A percentile compares a stretch with the other conserved stretches of the same genome.
Evolutionary conservation across 495 filamentous ascomycete genomes (phyloP).

Genomic region (Aspergillus carlsbadensis): DNA sequence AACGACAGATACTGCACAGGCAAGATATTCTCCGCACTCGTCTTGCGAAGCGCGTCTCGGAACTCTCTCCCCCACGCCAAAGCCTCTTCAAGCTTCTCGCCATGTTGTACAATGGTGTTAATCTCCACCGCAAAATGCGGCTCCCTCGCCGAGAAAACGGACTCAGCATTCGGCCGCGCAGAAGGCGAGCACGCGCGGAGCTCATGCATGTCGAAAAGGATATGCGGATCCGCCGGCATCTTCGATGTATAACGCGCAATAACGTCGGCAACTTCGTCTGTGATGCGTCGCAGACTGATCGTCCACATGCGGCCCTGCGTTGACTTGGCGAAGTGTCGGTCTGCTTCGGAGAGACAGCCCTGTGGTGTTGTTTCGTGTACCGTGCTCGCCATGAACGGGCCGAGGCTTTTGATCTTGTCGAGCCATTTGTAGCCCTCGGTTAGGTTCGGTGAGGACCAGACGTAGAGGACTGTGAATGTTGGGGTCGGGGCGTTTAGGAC

Average conservation of each 20-base stretch:
- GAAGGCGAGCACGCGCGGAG: slow-evolving; percentile 22
- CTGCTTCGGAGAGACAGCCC: slow-evolving; percentile 16
- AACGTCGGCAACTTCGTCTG: slow-evolving; percentile 18
- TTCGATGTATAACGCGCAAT: slow-evolving; percentile 20
- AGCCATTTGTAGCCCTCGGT: slow-evolving; percentile 28
- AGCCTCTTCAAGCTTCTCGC: slow-evolving; percentile 1
- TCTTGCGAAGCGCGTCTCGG: slow-evolving; percentile 16
- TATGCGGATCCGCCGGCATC: slow-evolving; percentile 26
- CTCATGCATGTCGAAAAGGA: slow-evolving; percentile 33
- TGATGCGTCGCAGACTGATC: slow-evolving; percentile 23
- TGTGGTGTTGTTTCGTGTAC: slow-evolving; percentile 28
- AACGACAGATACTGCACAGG: slow-evolving; percentile 32
- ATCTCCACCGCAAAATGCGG: slow-evolving; percentile 43
- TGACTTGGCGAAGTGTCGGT: slow-evolving; percentile 15
- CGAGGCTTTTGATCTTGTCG: slow-evolving; percentile 29
- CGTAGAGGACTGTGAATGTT: slow-evolving; percentile 24
- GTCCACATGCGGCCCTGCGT: slow-evolving; percentile 25
- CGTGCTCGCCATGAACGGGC: slow-evolving; percentile 23
- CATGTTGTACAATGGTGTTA: slow-evolving; percentile 13
- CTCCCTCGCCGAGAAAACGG: slow-evolving; percentile 32
- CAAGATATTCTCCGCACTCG: slow-evolving; percentile 22
- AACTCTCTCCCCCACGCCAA: slow-evolving; percentile 27
- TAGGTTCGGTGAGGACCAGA: slow-evolving; percentile 31
- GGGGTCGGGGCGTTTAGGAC: slow-evolving; percentile 26
- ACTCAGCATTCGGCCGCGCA: slow-evolving; percentile 2